phyloP scores from a whole-genome alignment of 352 stramenopile species.

The Pythium angustatum region DNA sequence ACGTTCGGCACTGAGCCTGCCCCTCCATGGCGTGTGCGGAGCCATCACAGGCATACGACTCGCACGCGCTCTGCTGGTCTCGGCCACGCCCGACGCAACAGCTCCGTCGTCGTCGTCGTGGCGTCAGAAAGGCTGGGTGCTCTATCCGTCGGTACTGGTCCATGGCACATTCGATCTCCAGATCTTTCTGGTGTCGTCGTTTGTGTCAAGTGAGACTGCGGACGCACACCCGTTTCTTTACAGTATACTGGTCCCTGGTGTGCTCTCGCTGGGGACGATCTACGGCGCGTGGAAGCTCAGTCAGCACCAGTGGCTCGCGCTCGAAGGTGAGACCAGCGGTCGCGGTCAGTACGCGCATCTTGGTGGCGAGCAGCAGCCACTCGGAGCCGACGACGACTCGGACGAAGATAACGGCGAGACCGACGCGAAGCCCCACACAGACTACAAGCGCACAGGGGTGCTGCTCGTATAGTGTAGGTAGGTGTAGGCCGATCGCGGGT shows the following conservation, averaged over 20 bases:
- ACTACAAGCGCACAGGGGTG: conserved; percentile 37
- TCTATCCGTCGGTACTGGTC: conserved; percentile 50
- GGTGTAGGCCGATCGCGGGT: too few relatives aligned
- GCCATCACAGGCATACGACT: conserved; percentile 68
- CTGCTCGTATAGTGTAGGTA: conserved; percentile 36
- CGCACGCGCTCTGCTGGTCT: conserved; percentile 34
- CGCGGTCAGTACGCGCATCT: conserved; percentile 23
- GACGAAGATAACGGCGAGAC: conserved; percentile 38
- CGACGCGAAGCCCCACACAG: conserved; percentile 6
- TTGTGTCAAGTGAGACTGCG: conserved; percentile 40
- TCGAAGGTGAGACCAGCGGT: conserved; percentile 1
- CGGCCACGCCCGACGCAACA: conserved; percentile 7
- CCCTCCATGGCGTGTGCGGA: conserved; percentile 66
- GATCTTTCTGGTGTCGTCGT: conserved; percentile 48
- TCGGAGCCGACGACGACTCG: conserved; percentile 35
- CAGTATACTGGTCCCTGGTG: conserved; percentile 36
- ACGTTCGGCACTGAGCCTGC: conserved; percentile 42
- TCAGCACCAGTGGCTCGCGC: conserved; percentile 17
- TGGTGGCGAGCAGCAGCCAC: conserved; percentile 29
- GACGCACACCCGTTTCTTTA: conserved; percentile 38
- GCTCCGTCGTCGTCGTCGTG: conserved; percentile 16
- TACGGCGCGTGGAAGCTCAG: conserved; percentile 9
- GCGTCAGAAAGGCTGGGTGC: conserved; percentile 37
- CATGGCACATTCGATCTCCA: conserved; percentile 68
- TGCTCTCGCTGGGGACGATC: conserved; percentile 33